A percentile compares a stretch with the other conserved stretches of the same genome.
phyloP scores from a whole-genome alignment of 495 filamentous ascomycete genomes.

The Tuber melanosporum region DNA sequence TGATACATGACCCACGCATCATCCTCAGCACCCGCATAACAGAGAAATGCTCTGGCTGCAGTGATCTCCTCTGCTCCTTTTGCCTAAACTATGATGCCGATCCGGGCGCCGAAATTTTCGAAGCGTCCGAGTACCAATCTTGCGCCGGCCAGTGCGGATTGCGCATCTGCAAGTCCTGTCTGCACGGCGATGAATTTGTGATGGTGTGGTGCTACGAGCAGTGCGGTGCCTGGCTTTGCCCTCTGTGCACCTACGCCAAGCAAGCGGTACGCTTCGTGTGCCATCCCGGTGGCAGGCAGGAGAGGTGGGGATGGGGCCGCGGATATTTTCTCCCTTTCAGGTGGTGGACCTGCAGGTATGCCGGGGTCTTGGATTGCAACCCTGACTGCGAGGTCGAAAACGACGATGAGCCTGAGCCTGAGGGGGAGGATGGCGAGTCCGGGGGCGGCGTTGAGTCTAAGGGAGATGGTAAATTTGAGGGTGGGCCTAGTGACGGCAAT shows the following conservation, averaged over 20 bases:
- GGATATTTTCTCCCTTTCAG: neutral
- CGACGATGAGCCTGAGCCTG: neutral
- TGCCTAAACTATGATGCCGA: slow-evolving; percentile 30
- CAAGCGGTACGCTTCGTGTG: neutral
- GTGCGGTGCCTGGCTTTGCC: neutral
- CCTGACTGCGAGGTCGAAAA: neutral
- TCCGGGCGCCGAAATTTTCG: neutral
- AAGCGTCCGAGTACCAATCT: slow-evolving; percentile 10
- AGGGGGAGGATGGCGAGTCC: neutral
- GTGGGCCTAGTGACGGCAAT: too few relatives aligned
- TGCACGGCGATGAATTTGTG: neutral
- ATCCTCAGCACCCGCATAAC: slow-evolving; percentile 29
- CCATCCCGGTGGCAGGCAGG: neutral
- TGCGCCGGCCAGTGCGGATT: slow-evolving; percentile 17
- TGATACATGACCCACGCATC: neutral
- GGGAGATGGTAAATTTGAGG: neutral
- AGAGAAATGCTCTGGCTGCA: slow-evolving; percentile 20
- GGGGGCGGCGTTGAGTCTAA: neutral
- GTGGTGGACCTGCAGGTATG: slow-evolving; percentile 1
- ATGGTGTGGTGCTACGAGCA: neutral
- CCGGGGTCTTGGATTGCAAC: neutral
- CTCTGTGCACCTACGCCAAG: neutral
- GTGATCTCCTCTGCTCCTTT: slow-evolving; percentile 4
- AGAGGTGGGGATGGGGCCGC: neutral
- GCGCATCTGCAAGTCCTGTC: slow-evolving; percentile 16